Conservation (phyloP, 1,284 basidiomycete species). For the Filobasidium uniguttulatum region DNA sequence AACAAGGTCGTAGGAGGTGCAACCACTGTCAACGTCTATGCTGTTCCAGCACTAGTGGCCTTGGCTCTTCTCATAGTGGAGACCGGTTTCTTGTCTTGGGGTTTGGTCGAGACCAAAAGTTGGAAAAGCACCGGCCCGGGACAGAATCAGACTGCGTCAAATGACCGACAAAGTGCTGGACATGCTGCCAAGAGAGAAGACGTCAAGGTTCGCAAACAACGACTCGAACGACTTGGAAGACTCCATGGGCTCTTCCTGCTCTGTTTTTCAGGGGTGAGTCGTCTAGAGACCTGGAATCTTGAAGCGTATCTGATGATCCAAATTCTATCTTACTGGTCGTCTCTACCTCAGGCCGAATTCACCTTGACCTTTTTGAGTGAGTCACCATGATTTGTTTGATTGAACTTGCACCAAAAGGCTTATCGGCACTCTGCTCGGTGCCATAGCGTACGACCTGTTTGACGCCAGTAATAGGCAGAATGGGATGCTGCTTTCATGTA, state of each 20-base stretch:
- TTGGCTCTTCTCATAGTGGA: slow-evolving; percentile 55
- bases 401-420: too few species aligned
- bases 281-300: background rate
- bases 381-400: slow-evolving; percentile 25
- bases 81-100: slow-evolving; percentile 53
- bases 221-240: slow-evolving; percentile 41
- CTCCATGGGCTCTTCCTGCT: slow-evolving; percentile 71
- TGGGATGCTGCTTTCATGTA: slow-evolving; percentile 58
- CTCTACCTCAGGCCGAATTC: slow-evolving; percentile 54
- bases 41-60: slow-evolving; percentile 63
- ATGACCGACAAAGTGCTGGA: too few species aligned
- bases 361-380: slow-evolving; percentile 78
- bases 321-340: background rate
- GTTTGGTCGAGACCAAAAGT: slow-evolving; percentile 49
- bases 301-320: background rate
- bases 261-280: slow-evolving; percentile 55
- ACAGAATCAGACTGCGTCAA: too few species aligned
- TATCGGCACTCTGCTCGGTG: background rate
- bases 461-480: slow-evolving; percentile 82
- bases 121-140: slow-evolving; percentile 18
- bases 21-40: slow-evolving; percentile 55
- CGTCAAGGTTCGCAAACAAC: slow-evolving; percentile 16
- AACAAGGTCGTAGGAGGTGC: slow-evolving; percentile 10
- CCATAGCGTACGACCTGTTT: slow-evolving; percentile 47
- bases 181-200: slow-evolving; percentile 12